Conservation (phyloP, 2,329 filamentous ascomycete species). For the Colletotrichum endophyticum region DNA sequence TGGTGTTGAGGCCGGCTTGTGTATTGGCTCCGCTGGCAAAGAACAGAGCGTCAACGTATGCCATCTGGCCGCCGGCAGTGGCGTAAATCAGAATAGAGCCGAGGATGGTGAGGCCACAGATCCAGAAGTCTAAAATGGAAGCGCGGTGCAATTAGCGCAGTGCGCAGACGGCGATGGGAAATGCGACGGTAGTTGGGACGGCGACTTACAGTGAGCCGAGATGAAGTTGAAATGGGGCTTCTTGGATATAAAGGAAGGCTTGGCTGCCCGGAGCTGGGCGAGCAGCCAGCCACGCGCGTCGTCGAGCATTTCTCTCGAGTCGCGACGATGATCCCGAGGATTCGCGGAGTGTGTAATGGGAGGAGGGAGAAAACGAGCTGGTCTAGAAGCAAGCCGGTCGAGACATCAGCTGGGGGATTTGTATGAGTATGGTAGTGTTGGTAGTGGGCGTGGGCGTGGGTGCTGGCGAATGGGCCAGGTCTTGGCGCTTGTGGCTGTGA, state of each 20-base stretch:
- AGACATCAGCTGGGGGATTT: slow-evolving; percentile 7
- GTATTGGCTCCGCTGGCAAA: slow-evolving; percentile 86
- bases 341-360: neutral
- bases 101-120: slow-evolving; percentile 74
- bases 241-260: slow-evolving; percentile 62
- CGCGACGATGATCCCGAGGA: neutral
- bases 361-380: neutral
- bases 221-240: slow-evolving; percentile 82
- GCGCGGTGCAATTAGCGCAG: slow-evolving; percentile 4
- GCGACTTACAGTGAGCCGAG: slow-evolving; percentile 72
- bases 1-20: slow-evolving; percentile 90
- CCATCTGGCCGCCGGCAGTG: slow-evolving; percentile 58
- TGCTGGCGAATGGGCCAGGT: slow-evolving; percentile 5
- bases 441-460: neutral
- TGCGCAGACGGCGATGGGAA: neutral
- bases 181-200: slow-evolving; percentile 3
- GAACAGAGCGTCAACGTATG: slow-evolving; percentile 88
- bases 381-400: neutral
- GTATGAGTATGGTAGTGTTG: neutral
- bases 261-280: slow-evolving; percentile 51
- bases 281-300: slow-evolving; percentile 27
- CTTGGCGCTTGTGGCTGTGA: slow-evolving; percentile 19
- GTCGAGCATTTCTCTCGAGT: slow-evolving; percentile 34
- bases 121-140: slow-evolving; percentile 70
- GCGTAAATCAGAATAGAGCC: slow-evolving; percentile 80